phyloP scores from a whole-genome alignment of 139 green algal genomes.

The Auxenochlorella protothecoides region DNA sequence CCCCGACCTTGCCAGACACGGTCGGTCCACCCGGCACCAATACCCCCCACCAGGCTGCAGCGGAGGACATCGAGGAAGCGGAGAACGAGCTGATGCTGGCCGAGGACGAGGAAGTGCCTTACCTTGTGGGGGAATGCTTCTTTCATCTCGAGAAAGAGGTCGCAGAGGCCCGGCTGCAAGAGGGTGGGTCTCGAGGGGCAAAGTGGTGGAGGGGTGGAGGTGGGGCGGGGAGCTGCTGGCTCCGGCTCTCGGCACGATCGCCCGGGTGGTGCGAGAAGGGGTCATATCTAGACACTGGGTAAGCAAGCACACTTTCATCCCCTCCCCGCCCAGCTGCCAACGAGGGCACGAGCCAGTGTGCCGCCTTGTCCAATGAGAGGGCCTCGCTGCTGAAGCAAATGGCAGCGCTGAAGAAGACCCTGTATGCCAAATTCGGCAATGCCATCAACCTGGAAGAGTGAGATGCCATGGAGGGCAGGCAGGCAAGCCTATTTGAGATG shows the following conservation, averaged over 20 bases:
- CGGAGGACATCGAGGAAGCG: conserved; percentile 68
- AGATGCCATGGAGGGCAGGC: not conserved
- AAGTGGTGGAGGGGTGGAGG: too few species aligned
- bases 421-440: conserved; percentile 72
- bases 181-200: conserved; percentile 10
- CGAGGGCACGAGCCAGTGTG: conserved; percentile 14
- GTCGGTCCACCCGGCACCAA: too few species aligned
- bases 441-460: conserved; percentile 65
- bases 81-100: conserved; percentile 69
- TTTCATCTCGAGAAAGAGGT: conserved; percentile 35
- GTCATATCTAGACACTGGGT: too few species aligned
- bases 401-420: conserved; percentile 45
- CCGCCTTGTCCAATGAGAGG: conserved; percentile 35
- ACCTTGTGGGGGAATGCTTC: conserved; percentile 55
- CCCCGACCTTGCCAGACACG: too few species aligned
- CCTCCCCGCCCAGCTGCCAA: conserved; percentile 12
- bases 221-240: not conserved
- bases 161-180: conserved; percentile 44
- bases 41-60: conserved; percentile 19
- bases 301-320: not conserved
- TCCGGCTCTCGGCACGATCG: not conserved
- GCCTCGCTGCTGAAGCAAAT: conserved; percentile 31
- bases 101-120: conserved; percentile 58
- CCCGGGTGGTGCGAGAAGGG: not conserved
- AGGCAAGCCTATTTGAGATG: not conserved